Conservation (phyloP, 108 stramenopile genomes). For the Nitzschia sp. region DNA sequence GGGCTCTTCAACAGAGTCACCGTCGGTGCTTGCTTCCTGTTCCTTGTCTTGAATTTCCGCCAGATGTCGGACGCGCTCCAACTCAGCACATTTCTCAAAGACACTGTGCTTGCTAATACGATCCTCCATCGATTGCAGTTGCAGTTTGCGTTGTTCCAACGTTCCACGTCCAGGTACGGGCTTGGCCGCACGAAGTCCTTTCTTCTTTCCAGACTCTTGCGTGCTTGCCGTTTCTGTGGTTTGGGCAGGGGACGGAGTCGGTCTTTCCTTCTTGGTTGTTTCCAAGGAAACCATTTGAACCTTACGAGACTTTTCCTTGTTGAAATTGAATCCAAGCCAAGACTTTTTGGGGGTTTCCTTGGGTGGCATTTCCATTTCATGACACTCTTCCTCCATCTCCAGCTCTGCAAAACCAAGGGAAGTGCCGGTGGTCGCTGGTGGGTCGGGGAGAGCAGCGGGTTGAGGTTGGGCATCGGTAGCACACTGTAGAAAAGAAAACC, state of each 20-base stretch:
- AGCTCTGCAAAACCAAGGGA: background rate
- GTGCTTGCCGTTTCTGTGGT: too few relatives aligned
- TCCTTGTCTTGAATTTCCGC: background rate
- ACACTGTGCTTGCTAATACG: background rate
- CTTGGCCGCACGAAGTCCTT: conserved; percentile 6
- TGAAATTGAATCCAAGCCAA: background rate
- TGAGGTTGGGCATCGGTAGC: background rate
- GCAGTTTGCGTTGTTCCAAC: conserved; percentile 9
- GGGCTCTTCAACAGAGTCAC: too few relatives aligned
- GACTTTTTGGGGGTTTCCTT: background rate
- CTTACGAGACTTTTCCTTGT: background rate
- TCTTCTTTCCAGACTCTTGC: background rate
- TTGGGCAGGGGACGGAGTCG: background rate
- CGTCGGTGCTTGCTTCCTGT: too few relatives aligned
- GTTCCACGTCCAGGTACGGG: conserved; percentile 9
- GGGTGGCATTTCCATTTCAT: conserved; percentile 4
- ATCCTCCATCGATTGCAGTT: background rate
- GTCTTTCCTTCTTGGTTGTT: background rate
- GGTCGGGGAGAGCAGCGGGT: background rate
- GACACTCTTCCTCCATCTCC: conserved; percentile 3
- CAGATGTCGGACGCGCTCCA: background rate
- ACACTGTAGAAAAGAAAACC: too few relatives aligned
- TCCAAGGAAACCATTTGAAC: conserved; percentile 1
- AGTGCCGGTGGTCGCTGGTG: background rate
- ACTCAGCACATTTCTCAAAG: background rate